Evolutionary conservation across 495 filamentous ascomycete species (phyloP), one percentile per base, ranked within the genome.

Genomic region (Xeromyces bisporus): DNA sequence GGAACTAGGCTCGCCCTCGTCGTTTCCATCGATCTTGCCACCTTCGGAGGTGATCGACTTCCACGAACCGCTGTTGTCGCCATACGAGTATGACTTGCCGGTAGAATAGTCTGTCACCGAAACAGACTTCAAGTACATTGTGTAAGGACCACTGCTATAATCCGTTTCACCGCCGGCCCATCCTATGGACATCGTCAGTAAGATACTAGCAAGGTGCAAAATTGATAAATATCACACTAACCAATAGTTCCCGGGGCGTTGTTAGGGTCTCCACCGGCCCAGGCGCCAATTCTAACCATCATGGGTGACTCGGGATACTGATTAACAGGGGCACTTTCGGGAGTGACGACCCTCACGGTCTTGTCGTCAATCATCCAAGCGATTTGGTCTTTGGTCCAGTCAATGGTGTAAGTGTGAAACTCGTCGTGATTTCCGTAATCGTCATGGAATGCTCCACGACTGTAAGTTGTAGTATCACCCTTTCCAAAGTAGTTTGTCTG

Each of bases 401-500:
- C 65, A 21, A 77, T 64, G n/a, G 79, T 76, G 47, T 89, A 93
- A 31, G 80, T 91, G 52, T 89, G 77, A 50, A 73, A 80, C 30
- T 61, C 57, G 10, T 59, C 47, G 18, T 71, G 65, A 18, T 64
- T 66, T 4, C 51, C 49, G 13, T 58, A 26, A 18, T 71, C 66
- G 6, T 56, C 44, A 43, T 73, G 65, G 42, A 64, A 69, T 15
- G 60, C 60, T 31, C 67, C 79, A 12, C 75, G 71, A 44, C 73
- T 71, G 50, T 67, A 78, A 18, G 62, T 60, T 5, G 56, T 64
- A 26, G 81, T 84, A 37, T 69, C 50, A 23, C 81, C 82, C 50
- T 89, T 87, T 43, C 84, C 82, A 40, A 84, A 93, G 46, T 83
- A 92, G 56, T 91, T 91, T 57, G 64, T 85, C 42, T 80, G 71